These are phyloP conservation scores for Aspergillus campestris DNA, from an alignment of 495 filamentous ascomycete genomes.

Conservation along the genomic window DNA sequence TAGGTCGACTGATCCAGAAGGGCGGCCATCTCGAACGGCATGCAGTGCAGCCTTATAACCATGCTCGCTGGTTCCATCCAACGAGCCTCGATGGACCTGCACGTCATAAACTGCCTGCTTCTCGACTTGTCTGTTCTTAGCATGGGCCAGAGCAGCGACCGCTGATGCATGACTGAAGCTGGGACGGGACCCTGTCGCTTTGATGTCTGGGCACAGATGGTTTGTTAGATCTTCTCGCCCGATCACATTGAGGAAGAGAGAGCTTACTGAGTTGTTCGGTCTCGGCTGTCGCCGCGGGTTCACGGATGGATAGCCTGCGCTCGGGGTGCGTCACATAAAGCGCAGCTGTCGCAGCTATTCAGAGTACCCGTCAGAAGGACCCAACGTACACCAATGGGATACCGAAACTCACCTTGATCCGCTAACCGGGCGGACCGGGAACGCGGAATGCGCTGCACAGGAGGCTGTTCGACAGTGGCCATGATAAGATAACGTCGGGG, in stretches of 20 bases:
- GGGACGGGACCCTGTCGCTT: slow-evolving; percentile 54
- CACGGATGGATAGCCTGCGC: slow-evolving; percentile 28
- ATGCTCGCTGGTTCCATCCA: slow-evolving; percentile 47
- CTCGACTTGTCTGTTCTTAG: slow-evolving; percentile 51
- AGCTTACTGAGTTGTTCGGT: slow-evolving; percentile 20
- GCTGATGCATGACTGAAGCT: slow-evolving; percentile 65
- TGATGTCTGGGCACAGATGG: slow-evolving; percentile 47
- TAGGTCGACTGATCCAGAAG: slow-evolving; percentile 1
- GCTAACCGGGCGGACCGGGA: slow-evolving; percentile 27
- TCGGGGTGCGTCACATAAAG: slow-evolving; percentile 41
- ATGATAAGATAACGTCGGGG: slow-evolving; percentile 15
- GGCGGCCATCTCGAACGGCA: slow-evolving; percentile 47
- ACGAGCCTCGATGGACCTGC: slow-evolving; percentile 56
- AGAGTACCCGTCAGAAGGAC: background rate
- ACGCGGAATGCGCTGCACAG: slow-evolving; percentile 11
- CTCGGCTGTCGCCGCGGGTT: slow-evolving; percentile 16
- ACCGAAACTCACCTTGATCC: slow-evolving; percentile 33
- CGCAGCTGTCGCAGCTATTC: slow-evolving; percentile 43
- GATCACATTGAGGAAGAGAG: background rate
- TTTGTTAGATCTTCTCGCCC: slow-evolving; percentile 2
- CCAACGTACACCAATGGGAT: background rate
- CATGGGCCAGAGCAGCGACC: slow-evolving; percentile 66
- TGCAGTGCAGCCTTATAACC: slow-evolving; percentile 66
- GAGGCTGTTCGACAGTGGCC: slow-evolving; percentile 22
- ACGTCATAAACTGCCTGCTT: slow-evolving; percentile 54